Percentiles rank a stretch among this genome's conserved stretches.
Evolutionary conservation across 78 protist genomes (phyloP).

Genomic region (Bodo saltans): DNA sequence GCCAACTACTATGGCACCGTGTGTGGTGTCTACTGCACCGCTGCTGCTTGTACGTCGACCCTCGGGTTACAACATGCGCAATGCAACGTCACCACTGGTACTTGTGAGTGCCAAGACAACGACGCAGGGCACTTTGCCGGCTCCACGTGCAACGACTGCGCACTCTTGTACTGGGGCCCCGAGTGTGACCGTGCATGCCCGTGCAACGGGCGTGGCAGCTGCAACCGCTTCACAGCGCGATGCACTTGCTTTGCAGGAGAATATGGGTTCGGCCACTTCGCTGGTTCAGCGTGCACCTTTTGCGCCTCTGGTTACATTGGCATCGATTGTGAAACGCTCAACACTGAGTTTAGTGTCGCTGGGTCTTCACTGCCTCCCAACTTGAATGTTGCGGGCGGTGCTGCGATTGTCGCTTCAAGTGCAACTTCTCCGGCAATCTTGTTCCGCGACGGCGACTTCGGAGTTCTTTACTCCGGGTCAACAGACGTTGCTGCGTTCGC

Average conservation of each 20-base stretch:
- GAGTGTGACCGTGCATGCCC: not conserved
- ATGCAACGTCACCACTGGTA: not conserved
- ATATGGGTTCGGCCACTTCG: not conserved
- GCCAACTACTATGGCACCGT: not conserved
- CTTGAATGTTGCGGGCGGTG: too few species aligned
- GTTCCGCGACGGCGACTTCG: too few species aligned
- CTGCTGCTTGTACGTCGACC: not conserved
- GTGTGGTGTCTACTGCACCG: not conserved
- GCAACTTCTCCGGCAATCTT: too few species aligned
- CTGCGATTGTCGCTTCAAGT: too few species aligned
- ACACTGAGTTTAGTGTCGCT: too few species aligned
- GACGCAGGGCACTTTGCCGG: not conserved
- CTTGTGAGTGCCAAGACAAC: not conserved
- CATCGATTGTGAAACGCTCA: not conserved
- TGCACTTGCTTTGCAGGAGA: not conserved
- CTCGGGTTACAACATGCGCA: not conserved
- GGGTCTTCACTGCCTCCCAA: too few species aligned
- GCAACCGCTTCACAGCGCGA: not conserved
- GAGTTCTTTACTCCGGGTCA: too few species aligned
- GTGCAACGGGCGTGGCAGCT: not conserved
- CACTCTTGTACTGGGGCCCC: not conserved
- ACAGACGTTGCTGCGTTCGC: too few species aligned
- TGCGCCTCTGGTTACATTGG: conserved; percentile 1
- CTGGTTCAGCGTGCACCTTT: not conserved
- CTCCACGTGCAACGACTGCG: not conserved